Evolutionary conservation across 768 basidiomycete species (phyloP).

Genomic region (Rhodotorula paludigena): DNA sequence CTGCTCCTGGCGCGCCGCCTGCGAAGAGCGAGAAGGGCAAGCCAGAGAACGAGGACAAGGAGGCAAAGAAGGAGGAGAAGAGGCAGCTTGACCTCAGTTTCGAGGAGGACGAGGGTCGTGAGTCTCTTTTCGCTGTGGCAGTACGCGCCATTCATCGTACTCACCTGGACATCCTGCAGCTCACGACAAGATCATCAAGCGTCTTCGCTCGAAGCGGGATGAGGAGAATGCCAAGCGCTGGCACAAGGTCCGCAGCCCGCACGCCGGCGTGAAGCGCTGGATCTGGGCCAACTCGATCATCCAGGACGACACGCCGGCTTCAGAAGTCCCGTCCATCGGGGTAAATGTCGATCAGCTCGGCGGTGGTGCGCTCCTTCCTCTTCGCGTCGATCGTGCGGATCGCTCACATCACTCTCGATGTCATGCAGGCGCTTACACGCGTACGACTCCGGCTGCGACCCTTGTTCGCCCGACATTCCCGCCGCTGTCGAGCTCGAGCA

Average conservation of each 20-base stretch:
- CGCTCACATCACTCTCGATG: neutral
- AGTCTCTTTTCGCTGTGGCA: neutral
- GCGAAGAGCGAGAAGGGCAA: neutral
- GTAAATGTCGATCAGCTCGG: constrained; percentile 17
- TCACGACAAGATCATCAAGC: constrained; percentile 18
- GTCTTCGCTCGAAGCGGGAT: constrained; percentile 2
- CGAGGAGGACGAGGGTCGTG: constrained; percentile 1
- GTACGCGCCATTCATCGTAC: too few relatives aligned
- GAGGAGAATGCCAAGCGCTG: constrained; percentile 29
- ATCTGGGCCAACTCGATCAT: constrained; percentile 31
- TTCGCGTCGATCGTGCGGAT: too few relatives aligned
- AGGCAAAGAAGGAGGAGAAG: neutral
- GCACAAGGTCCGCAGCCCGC: neutral
- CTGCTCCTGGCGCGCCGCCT: neutral
- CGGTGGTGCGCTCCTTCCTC: neutral
- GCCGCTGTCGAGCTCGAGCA: neutral
- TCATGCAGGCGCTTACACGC: neutral
- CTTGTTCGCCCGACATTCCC: constrained; percentile 5
- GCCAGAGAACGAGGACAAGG: neutral
- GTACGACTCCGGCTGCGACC: constrained; percentile 6
- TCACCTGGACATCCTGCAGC: too few relatives aligned
- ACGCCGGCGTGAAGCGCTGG: constrained; percentile 16
- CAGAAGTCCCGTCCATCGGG: constrained; percentile 9
- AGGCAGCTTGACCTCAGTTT: neutral
- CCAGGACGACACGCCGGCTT: constrained; percentile 24